Evolutionary conservation across 1,284 basidiomycete genomes (phyloP), one percentile per base, ranked within the genome.

Genomic region (Rhodotorula sp.): DNA sequence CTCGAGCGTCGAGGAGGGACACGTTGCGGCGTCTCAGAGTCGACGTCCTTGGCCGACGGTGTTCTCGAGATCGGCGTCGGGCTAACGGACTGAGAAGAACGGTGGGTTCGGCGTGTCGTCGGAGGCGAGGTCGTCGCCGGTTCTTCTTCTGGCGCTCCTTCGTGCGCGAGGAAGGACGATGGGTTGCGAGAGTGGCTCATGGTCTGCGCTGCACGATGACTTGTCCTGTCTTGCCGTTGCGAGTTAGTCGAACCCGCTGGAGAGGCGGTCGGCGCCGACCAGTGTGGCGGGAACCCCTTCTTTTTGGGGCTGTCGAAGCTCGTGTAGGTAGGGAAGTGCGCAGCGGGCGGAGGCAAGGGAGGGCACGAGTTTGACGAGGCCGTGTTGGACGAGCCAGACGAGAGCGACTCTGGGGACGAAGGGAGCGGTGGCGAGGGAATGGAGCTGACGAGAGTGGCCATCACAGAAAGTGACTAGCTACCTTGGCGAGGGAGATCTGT

Each of bases 401-500:
- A 69, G 59, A 70, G 65, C 7, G 67, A 67, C 27, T 62, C 67
- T 5, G 71, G 71, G 9, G 67, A 69, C 0, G 53, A 58, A 17
- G 61, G 55, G 7, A 66, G 39, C 1, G 67, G 64, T 19, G 71
- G 67, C 0, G 67, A 69, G 6, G 71, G 70, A 10, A 54, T 44
- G 22, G 54, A 65, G 22, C 54, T 34, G 34, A 55, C 64, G 60
- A 62, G 20, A 11, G 60, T 24, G 30, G 60, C 51, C 66, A 68
- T 68, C n/a, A 49, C 47, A 51, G 10, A 10, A n/a, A 51, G 24
- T 27, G 49, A 27, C 22, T 29, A 51, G 11, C n/a, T 4, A 47
- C 46, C 24, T 27, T n/a, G 11, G 24, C n/a, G n/a, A 51, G 11
- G 49, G 39, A 44, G 39, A 44, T 44, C 39, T 44, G 39, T 44